Conservation (phyloP, 208 protist species). For the Trypanosoma lewisi region DNA sequence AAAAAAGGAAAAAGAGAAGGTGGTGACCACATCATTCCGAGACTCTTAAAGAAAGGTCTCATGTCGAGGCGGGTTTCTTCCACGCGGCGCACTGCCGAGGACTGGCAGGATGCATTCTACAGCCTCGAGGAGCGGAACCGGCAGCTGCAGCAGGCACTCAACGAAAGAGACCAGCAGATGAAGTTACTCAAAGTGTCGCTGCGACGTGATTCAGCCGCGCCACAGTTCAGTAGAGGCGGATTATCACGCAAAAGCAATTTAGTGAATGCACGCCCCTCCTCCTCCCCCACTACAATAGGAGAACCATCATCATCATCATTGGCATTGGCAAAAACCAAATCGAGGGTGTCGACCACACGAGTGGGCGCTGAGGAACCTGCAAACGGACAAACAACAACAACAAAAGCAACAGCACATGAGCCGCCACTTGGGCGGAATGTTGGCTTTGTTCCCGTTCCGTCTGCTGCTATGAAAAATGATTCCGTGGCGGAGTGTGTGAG, state of each 20-base stretch:
- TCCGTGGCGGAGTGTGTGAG: constrained; percentile 15
- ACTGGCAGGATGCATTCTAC: constrained; percentile 87
- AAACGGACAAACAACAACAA: too few species aligned
- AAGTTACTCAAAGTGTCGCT: constrained; percentile 68
- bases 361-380: neutral
- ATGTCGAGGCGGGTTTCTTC: too few species aligned
- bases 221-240: neutral
- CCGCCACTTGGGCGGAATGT: constrained; percentile 9
- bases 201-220: constrained; percentile 30
- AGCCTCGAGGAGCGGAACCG: constrained; percentile 77
- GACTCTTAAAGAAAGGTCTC: too few species aligned
- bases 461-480: constrained; percentile 27
- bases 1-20: neutral
- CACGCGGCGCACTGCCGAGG: constrained; percentile 20
- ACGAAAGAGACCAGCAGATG: constrained; percentile 74
- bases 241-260: neutral
- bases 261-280: neutral
- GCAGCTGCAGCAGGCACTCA: constrained; percentile 63
- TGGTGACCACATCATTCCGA: too few species aligned
- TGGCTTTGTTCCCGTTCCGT: constrained; percentile 48
- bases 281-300: too few species aligned
- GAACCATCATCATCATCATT: too few species aligned
- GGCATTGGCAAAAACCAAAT: neutral
- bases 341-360: neutral
- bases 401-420: neutral